phyloP scores from a whole-genome alignment of 495 filamentous ascomycete genomes.

The Echria macrotheca region DNA sequence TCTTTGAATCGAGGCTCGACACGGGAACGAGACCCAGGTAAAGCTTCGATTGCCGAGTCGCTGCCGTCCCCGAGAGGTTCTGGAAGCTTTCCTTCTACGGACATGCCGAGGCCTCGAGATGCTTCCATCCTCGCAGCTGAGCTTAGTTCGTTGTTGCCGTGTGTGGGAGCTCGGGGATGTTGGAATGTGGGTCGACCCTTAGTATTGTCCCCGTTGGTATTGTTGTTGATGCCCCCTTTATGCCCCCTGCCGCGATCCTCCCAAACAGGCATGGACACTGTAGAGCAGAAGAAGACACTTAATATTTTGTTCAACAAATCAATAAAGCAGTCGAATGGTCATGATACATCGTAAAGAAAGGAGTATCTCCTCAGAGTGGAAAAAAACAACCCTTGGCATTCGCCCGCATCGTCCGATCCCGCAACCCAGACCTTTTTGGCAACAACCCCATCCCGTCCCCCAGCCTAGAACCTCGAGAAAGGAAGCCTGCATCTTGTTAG shows the following conservation, averaged over 20 bases:
- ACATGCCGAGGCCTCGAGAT: too few relatives aligned
- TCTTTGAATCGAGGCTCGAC: not conserved
- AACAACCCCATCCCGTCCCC: too few relatives aligned
- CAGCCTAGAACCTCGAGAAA: conserved; percentile 55
- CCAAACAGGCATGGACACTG: not conserved
- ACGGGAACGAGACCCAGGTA: too few relatives aligned
- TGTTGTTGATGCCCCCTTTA: conserved; percentile 9
- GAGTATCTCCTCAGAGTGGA: too few relatives aligned
- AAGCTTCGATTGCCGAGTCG: too few relatives aligned
- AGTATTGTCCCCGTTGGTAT: conserved; percentile 22
- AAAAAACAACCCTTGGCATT: too few relatives aligned
- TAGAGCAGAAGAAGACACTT: not conserved
- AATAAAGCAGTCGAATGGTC: not conserved
- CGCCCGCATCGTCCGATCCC: too few relatives aligned
- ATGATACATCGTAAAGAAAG: too few relatives aligned
- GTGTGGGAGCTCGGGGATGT: too few relatives aligned
- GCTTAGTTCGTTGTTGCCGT: too few relatives aligned
- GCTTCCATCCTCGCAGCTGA: too few relatives aligned
- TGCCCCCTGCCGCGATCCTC: not conserved
- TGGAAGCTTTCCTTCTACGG: not conserved
- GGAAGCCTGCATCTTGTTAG: conserved; percentile 47
- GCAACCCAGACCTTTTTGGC: too few relatives aligned
- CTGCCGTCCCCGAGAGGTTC: conserved; percentile 4
- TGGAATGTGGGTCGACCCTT: conserved; percentile 13
- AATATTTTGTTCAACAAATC: not conserved